Evolutionary conservation across 2,329 filamentous ascomycete genomes (phyloP), one percentile per base, ranked within the genome.

Genomic region (Stachybotrys chartarum): DNA sequence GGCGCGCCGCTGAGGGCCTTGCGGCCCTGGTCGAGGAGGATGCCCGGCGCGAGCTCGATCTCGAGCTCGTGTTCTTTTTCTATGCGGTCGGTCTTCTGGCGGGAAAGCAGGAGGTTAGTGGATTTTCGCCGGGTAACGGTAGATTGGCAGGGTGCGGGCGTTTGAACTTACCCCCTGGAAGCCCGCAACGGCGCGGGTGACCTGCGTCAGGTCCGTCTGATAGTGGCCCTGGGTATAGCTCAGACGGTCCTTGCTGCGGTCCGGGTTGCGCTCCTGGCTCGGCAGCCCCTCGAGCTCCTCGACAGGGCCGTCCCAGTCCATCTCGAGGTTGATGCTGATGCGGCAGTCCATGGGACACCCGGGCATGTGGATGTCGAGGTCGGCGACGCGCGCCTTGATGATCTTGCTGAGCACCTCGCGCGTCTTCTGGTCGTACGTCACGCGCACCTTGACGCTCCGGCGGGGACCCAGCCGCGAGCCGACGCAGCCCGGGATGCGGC

Each of bases 281-380:
- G 60, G 64, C 47, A 64, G 70, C 51, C 65, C 65, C 62, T 82
- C 77, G 14, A 85, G 69, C 57, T 83, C 81, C 45, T 81, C 75
- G 4, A 84, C 77, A 0, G 88, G 65, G 1, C 91, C 90, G 4
- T 91, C 81, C 76, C 86, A 96, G 54, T 87, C 82, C 82, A 95
- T 91, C 82, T 99, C 95, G 2, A 99, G 81, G 67, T 96, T 97
- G 66, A 99, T 85, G 64, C 91, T 96, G 62, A 99, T 86, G 11
- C 94, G 89, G 72, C 91, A 96, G 72, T 99, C 94, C 65, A 97
- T 89, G 3, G 84, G 83, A 8, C 81, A 82, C 52, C 78, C 76
- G 0, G 94, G 93, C 62, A 91, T 88, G 71, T 88, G 87, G 17
- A 99, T 81, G 64, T 96, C 88, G n/a, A 97, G 75, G 68, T 99